Base-by-base conservation (phyloP, 2,329 filamentous ascomycete genomes). In the Annulohypoxylon truncatum region DNA sequence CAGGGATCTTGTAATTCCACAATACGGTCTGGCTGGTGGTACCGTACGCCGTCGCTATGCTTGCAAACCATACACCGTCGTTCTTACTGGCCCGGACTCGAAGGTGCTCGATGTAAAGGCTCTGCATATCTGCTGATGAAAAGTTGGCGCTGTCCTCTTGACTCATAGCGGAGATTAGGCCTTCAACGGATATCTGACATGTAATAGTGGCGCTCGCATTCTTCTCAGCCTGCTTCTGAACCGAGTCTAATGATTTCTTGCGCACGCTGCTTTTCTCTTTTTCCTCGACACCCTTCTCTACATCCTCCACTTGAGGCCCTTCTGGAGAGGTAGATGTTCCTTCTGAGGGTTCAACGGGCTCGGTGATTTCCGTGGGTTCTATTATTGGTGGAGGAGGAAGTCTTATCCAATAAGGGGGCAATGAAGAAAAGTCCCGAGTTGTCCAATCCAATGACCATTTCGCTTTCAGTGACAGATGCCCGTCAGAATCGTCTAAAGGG, bases 391-490 rank as follows among this genome's bases (percentile, higher is more conserved):
- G 73, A 0, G 81, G 78, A n/a, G 81, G 81, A 15, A 87, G 74
- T 6, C 79, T 76, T 22, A 87, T 81, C 87, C 87, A 90, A 69
- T 89, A 89, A 0, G 87, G 87, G 2, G 88, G 87, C 4, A 89
- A 72, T 31, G 85, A 83, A 0, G 78, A 78, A 18, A 81, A 80
- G 66, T 84, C 82, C 47, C 87, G 80, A 6, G 80, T 82, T 1
- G 83, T 86, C 85, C 86, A 88, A 8, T 80, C 76, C 13, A 80
- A 79, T 6, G 83, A 81, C 87, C 87, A 90, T n/a, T 79, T 77
- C 0, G 88, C 83, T 1, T 83, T 81, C 31, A 90, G 75, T 3
- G 86, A 89, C 12, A 90, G 74, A 70, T 89, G 81, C 0, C 87
- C 87, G 68, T 90, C 87, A 0, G 86, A 87, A 68, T 89, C 86